These are phyloP conservation scores for Penicillium sp. DNA, from an alignment of 2,329 filamentous ascomycete species.

Conservation along the genomic window DNA sequence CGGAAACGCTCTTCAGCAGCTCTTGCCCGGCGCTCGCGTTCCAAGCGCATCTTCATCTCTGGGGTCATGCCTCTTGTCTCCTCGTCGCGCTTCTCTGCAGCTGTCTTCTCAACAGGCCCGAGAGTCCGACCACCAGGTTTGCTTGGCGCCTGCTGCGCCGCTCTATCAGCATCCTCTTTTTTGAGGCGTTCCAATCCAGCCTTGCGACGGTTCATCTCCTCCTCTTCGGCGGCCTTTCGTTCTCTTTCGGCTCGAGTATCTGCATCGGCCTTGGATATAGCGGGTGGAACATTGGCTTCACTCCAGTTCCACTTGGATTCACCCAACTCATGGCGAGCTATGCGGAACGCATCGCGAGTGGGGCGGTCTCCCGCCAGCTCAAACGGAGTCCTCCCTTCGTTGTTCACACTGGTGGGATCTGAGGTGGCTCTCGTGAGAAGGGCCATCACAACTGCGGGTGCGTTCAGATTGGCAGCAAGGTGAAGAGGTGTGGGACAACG, in stretches of 20 bases:
- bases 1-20: constrained; percentile 86
- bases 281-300: constrained; percentile 65
- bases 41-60: constrained; percentile 79
- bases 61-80: constrained; percentile 80
- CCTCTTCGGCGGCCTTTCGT: constrained; percentile 63
- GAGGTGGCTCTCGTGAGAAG: constrained; percentile 72
- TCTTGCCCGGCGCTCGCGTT: constrained; percentile 83
- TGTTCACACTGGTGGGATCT: constrained; percentile 68
- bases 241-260: constrained; percentile 69
- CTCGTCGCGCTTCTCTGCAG: constrained; percentile 76
- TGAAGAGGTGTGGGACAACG: constrained; percentile 83
- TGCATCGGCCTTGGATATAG: constrained; percentile 68
- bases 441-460: constrained; percentile 70
- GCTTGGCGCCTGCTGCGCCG: constrained; percentile 47
- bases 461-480: constrained; percentile 77
- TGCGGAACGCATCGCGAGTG: constrained; percentile 86
- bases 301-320: constrained; percentile 78
- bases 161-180: constrained; percentile 55
- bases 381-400: constrained; percentile 79
- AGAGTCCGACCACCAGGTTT: constrained; percentile 55
- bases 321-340: constrained; percentile 78
- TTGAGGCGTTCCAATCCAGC: constrained; percentile 71
- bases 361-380: constrained; percentile 80
- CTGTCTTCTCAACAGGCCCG: constrained; percentile 65
- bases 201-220: constrained; percentile 67